Evolutionary conservation across 371 early-diverging fungal species (phyloP), one percentile per base, ranked within the genome.

Genomic region (Capillidium heterosporum): DNA sequence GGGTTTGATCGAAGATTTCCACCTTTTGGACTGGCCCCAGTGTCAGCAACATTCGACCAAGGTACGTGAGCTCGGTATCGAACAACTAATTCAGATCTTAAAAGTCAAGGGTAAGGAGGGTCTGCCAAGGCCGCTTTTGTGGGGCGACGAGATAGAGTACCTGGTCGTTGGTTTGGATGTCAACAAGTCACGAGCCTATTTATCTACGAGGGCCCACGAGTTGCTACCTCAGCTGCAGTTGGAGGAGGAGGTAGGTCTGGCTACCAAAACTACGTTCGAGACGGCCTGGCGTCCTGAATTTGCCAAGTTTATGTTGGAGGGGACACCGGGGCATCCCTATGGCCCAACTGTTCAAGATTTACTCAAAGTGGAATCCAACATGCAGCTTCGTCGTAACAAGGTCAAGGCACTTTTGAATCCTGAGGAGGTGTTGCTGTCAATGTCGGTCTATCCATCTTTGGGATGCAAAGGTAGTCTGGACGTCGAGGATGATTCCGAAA

Each of bases 251-350:
- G 44, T 11, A 44, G 23, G n/a, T 4, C 7, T 44, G 1, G 17
- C 8, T 44, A 13, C 5, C 4, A 11, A 3, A 3, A n/a, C 3
- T 4, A n/a, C 5, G 5, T 10, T 10, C 3, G 44, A 44, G 5
- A 44, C 44, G 5, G 5, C 19, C 3, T 44, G 5, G 10, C 5
- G 44, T 19, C 23, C 44, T n/a, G 44, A 44, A 44, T 44, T 44
- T 19, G 44, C 44, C n/a, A 44, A 44, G n/a, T 44, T 44, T 44
- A 44, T 44, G 44, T 44, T 44, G 44, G 44, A 44, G n/a, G 44
- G 44, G 3, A 44, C n/a, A 19, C 44, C 44, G n/a, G 44, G 44
- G 3, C 3, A 3, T 11, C 44, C 44, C 5, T n/a, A 44, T n/a
- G 15, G 19, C n/a, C 11, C 19, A 19, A 13, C 5, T 19, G 5